Conservation (phyloP, 345 rosid genomes). For the Anacardium occidentale region DNA sequence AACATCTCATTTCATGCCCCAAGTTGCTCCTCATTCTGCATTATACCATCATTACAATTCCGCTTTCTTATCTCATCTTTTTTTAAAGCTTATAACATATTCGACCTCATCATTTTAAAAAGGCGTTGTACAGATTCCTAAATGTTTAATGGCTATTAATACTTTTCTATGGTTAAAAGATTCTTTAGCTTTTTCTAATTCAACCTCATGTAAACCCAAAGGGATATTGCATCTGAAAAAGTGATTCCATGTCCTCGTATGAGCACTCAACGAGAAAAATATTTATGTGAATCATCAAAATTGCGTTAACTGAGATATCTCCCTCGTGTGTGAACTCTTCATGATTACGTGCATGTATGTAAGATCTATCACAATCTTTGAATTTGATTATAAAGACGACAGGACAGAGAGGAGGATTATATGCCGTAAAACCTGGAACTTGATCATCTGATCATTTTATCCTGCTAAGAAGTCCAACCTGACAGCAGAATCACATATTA, state of each 20-base stretch:
- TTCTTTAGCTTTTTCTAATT: conserved; percentile 11
- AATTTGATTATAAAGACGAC: not conserved
- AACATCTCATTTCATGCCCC: conserved; percentile 19
- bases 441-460: not conserved
- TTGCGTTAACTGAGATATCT: conserved; percentile 13
- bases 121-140: conserved; percentile 24
- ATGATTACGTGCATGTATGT: conserved; percentile 13
- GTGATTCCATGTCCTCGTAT: conserved; percentile 42
- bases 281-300: not conserved
- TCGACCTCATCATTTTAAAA: conserved; percentile 27
- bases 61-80: conserved; percentile 23
- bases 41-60: conserved; percentile 37
- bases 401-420: conserved; percentile 32
- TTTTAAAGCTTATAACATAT: conserved; percentile 23
- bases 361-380: conserved; percentile 16
- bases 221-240: conserved; percentile 25
- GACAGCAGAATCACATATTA: not conserved
- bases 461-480: conserved; percentile 10
- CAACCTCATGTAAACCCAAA: conserved; percentile 19
- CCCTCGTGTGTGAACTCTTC: conserved; percentile 17
- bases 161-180: conserved; percentile 4
- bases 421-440: conserved; percentile 36
- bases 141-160: conserved; percentile 19
- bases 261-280: conserved; percentile 8
- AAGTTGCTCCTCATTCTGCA: conserved; percentile 23